phyloP scores from a whole-genome alignment of 176 grass and related monocot species.

The Carex parvula region DNA sequence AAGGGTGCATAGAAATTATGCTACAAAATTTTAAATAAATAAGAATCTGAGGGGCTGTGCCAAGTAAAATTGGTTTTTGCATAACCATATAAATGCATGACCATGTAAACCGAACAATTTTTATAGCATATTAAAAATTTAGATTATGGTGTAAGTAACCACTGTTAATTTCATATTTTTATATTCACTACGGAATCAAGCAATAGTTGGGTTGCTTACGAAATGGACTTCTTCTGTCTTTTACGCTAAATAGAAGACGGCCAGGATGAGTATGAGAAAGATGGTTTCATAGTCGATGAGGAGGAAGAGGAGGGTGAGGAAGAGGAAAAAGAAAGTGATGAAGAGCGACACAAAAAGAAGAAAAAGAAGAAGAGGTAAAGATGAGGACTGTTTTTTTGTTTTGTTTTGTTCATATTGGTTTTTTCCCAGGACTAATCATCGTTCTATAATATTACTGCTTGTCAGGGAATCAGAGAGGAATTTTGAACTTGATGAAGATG shows the following conservation, averaged over 20 bases:
- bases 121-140: background rate
- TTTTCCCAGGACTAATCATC: background rate
- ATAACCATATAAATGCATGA: background rate
- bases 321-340: slow-evolving; percentile 66
- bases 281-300: slow-evolving; percentile 98
- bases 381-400: background rate
- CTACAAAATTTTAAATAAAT: background rate
- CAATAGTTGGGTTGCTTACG: background rate
- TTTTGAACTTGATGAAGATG: slow-evolving; percentile 91
- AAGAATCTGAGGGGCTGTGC: background rate
- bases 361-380: slow-evolving; percentile 74
- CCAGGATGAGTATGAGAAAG: slow-evolving; percentile 89
- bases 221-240: background rate
- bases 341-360: slow-evolving; percentile 77
- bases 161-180: background rate
- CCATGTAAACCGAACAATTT: background rate
- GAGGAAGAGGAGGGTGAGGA: slow-evolving; percentile 79
- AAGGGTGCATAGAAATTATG: background rate
- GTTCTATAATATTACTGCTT: slow-evolving; percentile 24
- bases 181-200: background rate
- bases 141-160: background rate
- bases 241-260: slow-evolving; percentile 53
- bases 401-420: background rate
- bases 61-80: background rate
- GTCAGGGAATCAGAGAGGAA: slow-evolving; percentile 68